Evolutionary conservation across 1,284 basidiomycete species (phyloP).

Genomic region (Melampsora larici-populina): DNA sequence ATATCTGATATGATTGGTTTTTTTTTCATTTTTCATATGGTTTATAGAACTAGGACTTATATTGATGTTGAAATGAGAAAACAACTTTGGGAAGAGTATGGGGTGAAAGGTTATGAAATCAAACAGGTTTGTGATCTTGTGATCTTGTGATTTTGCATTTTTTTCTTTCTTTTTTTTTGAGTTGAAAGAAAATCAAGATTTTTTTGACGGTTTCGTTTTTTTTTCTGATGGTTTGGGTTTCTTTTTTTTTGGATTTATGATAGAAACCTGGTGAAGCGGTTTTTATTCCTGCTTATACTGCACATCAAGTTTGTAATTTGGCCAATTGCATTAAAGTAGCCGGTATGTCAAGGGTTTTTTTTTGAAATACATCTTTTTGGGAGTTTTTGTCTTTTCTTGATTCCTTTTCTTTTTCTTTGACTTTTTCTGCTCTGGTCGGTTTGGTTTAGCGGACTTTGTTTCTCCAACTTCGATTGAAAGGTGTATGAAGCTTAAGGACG

Average conservation of each 20-base stretch:
- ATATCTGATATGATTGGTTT: too few species aligned
- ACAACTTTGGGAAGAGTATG: slow-evolving; percentile 46
- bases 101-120: slow-evolving; percentile 49
- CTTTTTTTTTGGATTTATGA: too few species aligned
- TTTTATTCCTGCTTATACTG: slow-evolving; percentile 52
- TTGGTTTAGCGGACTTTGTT: slow-evolving; percentile 34
- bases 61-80: slow-evolving; percentile 47
- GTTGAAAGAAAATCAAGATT: neutral
- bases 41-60: slow-evolving; percentile 49
- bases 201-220: neutral
- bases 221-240: neutral
- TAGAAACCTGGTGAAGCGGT: too few species aligned
- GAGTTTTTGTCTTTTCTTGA: neutral
- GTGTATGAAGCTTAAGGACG: slow-evolving; percentile 32
- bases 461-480: slow-evolving; percentile 29
- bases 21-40: slow-evolving; percentile 34
- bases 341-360: neutral
- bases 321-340: slow-evolving; percentile 52
- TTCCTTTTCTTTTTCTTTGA: too few species aligned
- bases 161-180: neutral
- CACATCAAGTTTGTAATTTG: slow-evolving; percentile 51
- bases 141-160: too few species aligned
- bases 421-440: neutral
- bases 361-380: neutral
- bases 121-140: slow-evolving; percentile 42